Percentiles rank a stretch among this genome's conserved stretches.
Conservation (phyloP, 495 filamentous ascomycete genomes). For the Elaphomyces granulatus region DNA sequence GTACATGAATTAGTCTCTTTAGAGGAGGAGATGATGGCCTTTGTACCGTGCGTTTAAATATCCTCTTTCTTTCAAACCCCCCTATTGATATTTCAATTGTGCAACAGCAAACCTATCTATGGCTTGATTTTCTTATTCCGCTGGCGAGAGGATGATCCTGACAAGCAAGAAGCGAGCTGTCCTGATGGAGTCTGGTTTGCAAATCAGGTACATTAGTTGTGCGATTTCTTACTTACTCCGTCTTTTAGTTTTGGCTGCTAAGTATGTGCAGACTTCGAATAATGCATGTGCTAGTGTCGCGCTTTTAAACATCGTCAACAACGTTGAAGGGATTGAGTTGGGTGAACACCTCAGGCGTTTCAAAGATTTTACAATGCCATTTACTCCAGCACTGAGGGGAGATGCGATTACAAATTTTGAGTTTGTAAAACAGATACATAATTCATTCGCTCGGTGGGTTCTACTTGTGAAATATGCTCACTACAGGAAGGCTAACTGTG, state of each 20-base stretch:
- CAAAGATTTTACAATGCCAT: slow-evolving; percentile 49
- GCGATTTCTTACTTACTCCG: background rate
- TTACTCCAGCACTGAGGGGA: slow-evolving; percentile 61
- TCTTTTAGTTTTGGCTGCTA: slow-evolving; percentile 3
- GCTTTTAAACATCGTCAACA: slow-evolving; percentile 83
- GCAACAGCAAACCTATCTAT: slow-evolving; percentile 54
- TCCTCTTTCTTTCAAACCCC: slow-evolving; percentile 1
- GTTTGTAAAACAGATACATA: slow-evolving; percentile 69
- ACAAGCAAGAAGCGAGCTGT: slow-evolving; percentile 42
- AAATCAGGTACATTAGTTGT: slow-evolving; percentile 58
- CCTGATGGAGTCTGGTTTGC: slow-evolving; percentile 80
- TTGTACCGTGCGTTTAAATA: slow-evolving; percentile 49
- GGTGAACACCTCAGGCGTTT: slow-evolving; percentile 54
- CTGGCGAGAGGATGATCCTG: slow-evolving; percentile 45
- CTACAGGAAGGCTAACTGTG: slow-evolving; percentile 1
- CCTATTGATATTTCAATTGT: slow-evolving; percentile 3
- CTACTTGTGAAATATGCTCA: background rate
- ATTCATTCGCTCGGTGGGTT: slow-evolving; percentile 66
- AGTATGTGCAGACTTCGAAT: slow-evolving; percentile 42
- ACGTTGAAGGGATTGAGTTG: slow-evolving; percentile 47
- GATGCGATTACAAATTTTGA: slow-evolving; percentile 57
- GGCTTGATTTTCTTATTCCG: slow-evolving; percentile 76
- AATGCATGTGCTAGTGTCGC: slow-evolving; percentile 86
- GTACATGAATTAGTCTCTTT: slow-evolving; percentile 67
- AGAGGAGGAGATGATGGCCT: slow-evolving; percentile 51